Base-by-base conservation (phyloP, 805 yeast species). In the Candida piceae region DNA sequence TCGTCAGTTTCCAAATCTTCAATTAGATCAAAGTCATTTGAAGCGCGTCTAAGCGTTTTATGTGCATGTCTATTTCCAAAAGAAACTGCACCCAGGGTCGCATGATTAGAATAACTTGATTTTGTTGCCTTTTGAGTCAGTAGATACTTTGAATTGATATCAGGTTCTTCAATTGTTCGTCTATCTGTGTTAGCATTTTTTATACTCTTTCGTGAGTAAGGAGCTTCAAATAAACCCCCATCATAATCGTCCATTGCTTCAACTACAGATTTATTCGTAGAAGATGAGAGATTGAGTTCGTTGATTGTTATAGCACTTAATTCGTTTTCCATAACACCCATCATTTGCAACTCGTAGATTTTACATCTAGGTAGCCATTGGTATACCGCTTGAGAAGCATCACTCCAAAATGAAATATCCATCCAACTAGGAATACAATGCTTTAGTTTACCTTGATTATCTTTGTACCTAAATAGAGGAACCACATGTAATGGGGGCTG, bases 311-410 rank as follows among this genome's bases (percentile, higher is more conserved):
- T 74, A 10, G 82, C 76, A 45, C 79, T 77, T 39, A 80, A 66
- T 52, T 93, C 96, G 49, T 85, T 86, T 51, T 90, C 97, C 81
- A 90, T 87, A 7, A 93, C 74, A 0, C 97, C 97, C 94, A 90
- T 90, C 97, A 93, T 93, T 57, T 93, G 97, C 15, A 93, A 62
- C 52, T 90, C 97, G 58, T 93, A 90, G 34, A 93, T 89, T 50
- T 86, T 87, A 59, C 97, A 88, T 24, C 93, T 68, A 0, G 98
- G 97, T n/a, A 82, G 73, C 97, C 97, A 90, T 47, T 76, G 83
- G 22, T 67, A 66, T 24, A 62, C 60, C 4, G 60, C 50, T 16
- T 66, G 63, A 20, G 68, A 65, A 3, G 70, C 57, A 34, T 82
- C 85, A 36, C 74, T 77, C 84, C 95, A 93, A 53, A 84, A 93